Evolutionary conservation across 768 basidiomycete genomes (phyloP).

Genomic region (Kwoniella sp.): DNA sequence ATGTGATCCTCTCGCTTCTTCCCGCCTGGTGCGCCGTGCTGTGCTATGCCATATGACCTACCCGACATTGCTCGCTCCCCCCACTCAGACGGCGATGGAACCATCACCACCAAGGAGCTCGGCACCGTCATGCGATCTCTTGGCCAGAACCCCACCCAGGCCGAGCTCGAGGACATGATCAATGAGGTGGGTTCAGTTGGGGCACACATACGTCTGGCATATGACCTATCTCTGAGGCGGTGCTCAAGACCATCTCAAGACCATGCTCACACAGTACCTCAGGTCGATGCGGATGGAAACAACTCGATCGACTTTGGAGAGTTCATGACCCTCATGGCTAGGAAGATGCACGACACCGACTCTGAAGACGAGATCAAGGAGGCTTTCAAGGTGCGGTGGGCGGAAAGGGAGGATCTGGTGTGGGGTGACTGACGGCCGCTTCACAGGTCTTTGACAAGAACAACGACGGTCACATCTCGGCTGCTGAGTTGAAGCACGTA

Average conservation of each 20-base stretch:
- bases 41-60: too few relatives aligned
- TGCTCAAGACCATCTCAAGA: too few relatives aligned
- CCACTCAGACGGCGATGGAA: conserved; percentile 75
- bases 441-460: conserved; percentile 75
- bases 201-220: too few relatives aligned
- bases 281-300: conserved; percentile 80
- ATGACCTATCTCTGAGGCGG: too few relatives aligned
- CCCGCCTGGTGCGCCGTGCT: too few relatives aligned
- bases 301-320: conserved; percentile 82
- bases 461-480: conserved; percentile 81
- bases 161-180: conserved; percentile 90
- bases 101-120: conserved; percentile 83
- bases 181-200: conserved; percentile 62
- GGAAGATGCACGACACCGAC: conserved; percentile 88
- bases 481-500: conserved; percentile 79
- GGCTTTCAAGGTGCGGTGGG: conserved; percentile 73
- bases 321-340: conserved; percentile 76
- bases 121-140: conserved; percentile 91
- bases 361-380: conserved; percentile 91
- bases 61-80: too few relatives aligned
- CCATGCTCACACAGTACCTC: neutral
- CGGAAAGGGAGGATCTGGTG: neutral
- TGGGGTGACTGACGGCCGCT: neutral
- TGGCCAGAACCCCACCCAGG: conserved; percentile 88
- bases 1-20: neutral